phyloP scores from a whole-genome alignment of 164 flowering plant species.

The Magnolia kwangsiensis region DNA sequence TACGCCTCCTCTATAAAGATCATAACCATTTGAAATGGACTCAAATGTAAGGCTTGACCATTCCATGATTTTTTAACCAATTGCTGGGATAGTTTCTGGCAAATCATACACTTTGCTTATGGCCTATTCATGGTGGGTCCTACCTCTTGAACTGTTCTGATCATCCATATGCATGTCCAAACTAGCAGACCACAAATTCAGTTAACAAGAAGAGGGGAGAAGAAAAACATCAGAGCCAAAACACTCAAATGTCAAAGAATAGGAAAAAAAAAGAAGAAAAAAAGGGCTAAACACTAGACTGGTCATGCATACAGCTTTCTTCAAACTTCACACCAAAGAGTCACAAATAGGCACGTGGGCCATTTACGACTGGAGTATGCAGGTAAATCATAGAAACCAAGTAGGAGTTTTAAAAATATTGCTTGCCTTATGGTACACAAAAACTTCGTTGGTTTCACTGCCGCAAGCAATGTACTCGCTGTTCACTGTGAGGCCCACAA shows the following conservation, averaged over 20 bases:
- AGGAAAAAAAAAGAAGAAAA: neutral
- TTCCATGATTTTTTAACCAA: too few species aligned
- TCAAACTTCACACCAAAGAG: neutral
- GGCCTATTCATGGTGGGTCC: too few species aligned
- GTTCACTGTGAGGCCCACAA: conserved; percentile 87
- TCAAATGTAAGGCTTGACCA: too few species aligned
- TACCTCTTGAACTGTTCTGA: too few species aligned
- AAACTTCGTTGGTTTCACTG: conserved; percentile 95
- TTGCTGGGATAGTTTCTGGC: too few species aligned
- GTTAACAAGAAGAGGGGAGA: too few species aligned
- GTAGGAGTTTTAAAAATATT: neutral
- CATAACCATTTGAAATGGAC: too few species aligned
- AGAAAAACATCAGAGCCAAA: too few species aligned
- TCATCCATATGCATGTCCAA: too few species aligned
- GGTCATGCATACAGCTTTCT: neutral
- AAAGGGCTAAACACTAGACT: neutral
- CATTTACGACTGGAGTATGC: neutral
- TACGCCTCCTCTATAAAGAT: too few species aligned
- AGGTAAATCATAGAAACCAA: neutral
- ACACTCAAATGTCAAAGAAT: neutral
- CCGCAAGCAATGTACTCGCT: conserved; percentile 92
- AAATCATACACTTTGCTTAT: too few species aligned
- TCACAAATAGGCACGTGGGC: neutral
- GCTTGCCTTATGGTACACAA: conserved; percentile 89
- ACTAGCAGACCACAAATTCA: too few species aligned